These are phyloP conservation scores for Zelonia costaricensis DNA, from an alignment of 208 protist species.

Conservation along the genomic window DNA sequence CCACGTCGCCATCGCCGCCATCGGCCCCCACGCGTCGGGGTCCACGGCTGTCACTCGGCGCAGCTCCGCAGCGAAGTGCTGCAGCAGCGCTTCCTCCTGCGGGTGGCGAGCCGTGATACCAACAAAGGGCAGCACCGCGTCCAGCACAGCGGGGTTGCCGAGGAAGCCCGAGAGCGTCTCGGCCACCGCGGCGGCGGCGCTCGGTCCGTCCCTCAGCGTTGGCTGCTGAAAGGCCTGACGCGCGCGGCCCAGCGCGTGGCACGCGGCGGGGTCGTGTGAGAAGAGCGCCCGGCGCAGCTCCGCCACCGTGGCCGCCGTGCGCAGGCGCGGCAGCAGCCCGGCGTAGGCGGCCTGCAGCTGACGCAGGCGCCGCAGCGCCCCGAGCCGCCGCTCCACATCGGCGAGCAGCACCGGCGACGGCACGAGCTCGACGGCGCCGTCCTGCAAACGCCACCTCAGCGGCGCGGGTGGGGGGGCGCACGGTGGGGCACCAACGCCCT, in stretches of 20 bases:
- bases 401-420: constrained; percentile 34
- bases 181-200: background rate
- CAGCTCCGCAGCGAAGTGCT: constrained; percentile 29
- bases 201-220: background rate
- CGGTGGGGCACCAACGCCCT: too few relatives aligned
- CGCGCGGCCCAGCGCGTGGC: constrained; percentile 7
- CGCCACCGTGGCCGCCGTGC: constrained; percentile 15
- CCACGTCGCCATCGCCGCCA: constrained; percentile 41
- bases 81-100: constrained; percentile 50
- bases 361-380: constrained; percentile 41
- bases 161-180: constrained; percentile 24
- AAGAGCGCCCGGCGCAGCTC: constrained; percentile 36
- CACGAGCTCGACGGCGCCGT: constrained; percentile 1
- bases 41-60: constrained; percentile 25
- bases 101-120: constrained; percentile 40
- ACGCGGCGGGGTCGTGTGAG: constrained; percentile 17
- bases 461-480: too few relatives aligned
- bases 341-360: constrained; percentile 44
- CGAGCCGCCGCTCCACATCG: constrained; percentile 39
- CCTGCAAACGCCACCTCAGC: too few relatives aligned
- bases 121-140: constrained; percentile 46
- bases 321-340: constrained; percentile 35
- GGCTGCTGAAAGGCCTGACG: too few relatives aligned
- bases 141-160: constrained; percentile 7
- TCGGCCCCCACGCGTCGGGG: constrained; percentile 51